Conservation (phyloP, 2,329 filamentous ascomycete genomes). For the Ophiostoma piceae region DNA sequence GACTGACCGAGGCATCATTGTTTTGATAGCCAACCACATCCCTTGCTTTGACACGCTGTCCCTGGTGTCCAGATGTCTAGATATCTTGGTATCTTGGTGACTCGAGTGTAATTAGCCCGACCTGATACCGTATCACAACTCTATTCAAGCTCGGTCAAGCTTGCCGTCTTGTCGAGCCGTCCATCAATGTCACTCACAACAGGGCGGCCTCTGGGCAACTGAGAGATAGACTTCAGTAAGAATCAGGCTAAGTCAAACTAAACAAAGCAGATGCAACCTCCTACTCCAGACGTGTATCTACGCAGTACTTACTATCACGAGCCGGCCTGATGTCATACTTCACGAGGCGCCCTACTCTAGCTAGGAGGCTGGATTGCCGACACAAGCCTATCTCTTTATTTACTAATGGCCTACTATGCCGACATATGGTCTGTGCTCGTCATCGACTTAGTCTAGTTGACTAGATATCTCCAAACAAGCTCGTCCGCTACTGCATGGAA, state of each 20-base stretch:
- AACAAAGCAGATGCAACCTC: not conserved
- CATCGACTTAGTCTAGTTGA: not conserved
- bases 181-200: not conserved
- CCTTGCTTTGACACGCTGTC: not conserved
- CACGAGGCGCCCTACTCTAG: not conserved
- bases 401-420: not conserved
- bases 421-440: not conserved
- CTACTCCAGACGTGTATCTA: not conserved
- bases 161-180: not conserved
- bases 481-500: not conserved
- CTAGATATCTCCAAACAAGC: not conserved
- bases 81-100: not conserved
- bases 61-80: no score
- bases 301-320: slow-evolving; percentile 1
- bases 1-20: not conserved
- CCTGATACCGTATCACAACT: not conserved
- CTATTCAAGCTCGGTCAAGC: not conserved
- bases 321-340: not conserved
- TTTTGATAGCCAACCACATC: not conserved
- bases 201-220: not conserved
- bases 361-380: not conserved
- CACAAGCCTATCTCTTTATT: not conserved
- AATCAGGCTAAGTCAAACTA: no score
- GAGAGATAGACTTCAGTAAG: no score
- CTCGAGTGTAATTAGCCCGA: not conserved